Evolutionary conservation across 257 asterid species (phyloP), one percentile per base, ranked within the genome.

Genomic region (Sherardia arvensis): DNA sequence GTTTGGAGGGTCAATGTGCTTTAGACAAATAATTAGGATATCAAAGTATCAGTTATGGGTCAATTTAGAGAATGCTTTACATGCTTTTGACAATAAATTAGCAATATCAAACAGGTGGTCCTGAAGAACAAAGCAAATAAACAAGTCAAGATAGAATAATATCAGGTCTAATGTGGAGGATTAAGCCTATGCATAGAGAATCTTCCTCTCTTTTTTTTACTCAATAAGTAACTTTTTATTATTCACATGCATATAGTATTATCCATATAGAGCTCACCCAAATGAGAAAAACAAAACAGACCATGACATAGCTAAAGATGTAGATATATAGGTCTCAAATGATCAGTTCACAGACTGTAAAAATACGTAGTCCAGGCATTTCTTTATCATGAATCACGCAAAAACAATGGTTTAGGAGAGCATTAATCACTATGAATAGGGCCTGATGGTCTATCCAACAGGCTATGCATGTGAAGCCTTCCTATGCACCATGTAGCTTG

Each of bases 201-300:
- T 66, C 78, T 64, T 56, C 73, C 71, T 72, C 69, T 73, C 66
- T 73, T 73, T 77, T 73, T 73, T 69, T 45, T 55, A 69, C 72
- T 73, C 56, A 40, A 36, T 54, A 62, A 34, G 55, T 51, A 23
- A 32, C 61, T 66, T 66, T n/a, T 77, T 69, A 69, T 69, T 72
- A 65, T 40, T 54, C 32, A 34, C 45, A n/a, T n/a, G n/a, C 75
- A 69, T 23, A 60, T 69, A 69, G 64, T 66, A 69, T 76, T n/a
- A n/a, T n/a, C n/a, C 72, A 74, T 59, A 71, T 48, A 62, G 29
- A 62, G 63, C 55, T 68, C 63, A 12, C 26, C 7, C 34, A 60
- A 8, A 14, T 48, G 25, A 18, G 21, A 28, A 26, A 8, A 45
- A 53, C 25, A 61, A 27, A 21, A 59, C 45, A 28, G 21, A 64